A percentile compares a stretch with the other conserved stretches of the same genome.
Evolutionary conservation across 1,284 basidiomycete genomes (phyloP).

Genomic region (Coniophora puteana): DNA sequence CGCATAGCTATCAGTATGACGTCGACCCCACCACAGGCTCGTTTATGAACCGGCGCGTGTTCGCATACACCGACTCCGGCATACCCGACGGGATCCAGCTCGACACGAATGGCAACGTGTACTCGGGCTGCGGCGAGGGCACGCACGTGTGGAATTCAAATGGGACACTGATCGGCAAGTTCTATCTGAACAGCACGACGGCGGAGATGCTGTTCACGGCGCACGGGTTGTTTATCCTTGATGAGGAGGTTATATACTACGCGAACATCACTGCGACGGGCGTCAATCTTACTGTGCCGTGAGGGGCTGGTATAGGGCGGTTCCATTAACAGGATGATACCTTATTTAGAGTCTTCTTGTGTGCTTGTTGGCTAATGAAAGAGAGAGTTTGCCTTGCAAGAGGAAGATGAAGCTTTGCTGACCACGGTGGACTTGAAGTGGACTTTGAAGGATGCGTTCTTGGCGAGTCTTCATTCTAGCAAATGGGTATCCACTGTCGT

Average conservation of each 20-base stretch:
- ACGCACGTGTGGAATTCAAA: constrained; percentile 57
- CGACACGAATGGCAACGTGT: constrained; percentile 16
- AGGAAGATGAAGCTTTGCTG: too few species aligned
- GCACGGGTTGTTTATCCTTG: constrained; percentile 61
- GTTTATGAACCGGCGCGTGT: constrained; percentile 63
- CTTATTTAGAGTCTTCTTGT: too few species aligned
- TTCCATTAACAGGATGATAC: too few species aligned
- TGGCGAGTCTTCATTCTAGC: too few species aligned
- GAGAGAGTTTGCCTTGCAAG: too few species aligned
- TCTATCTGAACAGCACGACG: constrained; percentile 56
- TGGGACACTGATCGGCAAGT: constrained; percentile 71
- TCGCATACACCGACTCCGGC: constrained; percentile 68
- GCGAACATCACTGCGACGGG: constrained; percentile 48
- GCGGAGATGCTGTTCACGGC: constrained; percentile 72
- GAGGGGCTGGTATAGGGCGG: background rate
- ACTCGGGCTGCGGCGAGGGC: constrained; percentile 22
- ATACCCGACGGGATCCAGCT: constrained; percentile 69
- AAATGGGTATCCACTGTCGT: too few species aligned
- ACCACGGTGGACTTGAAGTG: too few species aligned
- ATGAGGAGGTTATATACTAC: constrained; percentile 63
- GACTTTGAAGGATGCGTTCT: too few species aligned
- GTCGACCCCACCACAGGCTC: constrained; percentile 54
- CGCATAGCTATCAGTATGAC: constrained; percentile 64
- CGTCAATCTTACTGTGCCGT: constrained; percentile 18
- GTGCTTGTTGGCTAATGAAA: too few species aligned